Base-by-base conservation (phyloP, 148 eudicot genomes). In the Dianthus caryophyllus region DNA sequence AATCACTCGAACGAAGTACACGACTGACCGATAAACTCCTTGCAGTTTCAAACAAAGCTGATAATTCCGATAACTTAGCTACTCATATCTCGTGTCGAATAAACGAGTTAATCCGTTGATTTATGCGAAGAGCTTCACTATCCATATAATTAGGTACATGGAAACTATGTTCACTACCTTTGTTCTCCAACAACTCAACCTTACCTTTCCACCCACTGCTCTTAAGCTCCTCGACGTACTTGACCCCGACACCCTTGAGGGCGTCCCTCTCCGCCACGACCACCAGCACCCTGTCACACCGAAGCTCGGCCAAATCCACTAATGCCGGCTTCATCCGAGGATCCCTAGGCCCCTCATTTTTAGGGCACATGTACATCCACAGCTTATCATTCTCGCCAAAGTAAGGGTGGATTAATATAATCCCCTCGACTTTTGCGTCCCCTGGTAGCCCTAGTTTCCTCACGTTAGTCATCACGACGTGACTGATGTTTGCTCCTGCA, bases 401-500 rank as follows among this genome's bases (percentile, higher is more conserved):
- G 47, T 69, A 76, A 41, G 80, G 83, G 53, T 76, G 80, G 1
- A 73, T 31, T 25, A 73, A 20, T 16, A 77, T 41, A 46, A 69
- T 65, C 30, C 80, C 83, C 41, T 52, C 50, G 6, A 76, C 29
- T 20, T 39, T 61, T 21, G 74, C 64, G 17, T 31, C 66, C 27
- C 72, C 61, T 9, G 12, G 57, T 0, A 73, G 30, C 43, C 82
- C 82, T 1, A 5, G 1, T 15, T 68, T 29, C 38, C 72, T 73
- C 10, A 71, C 78, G 47, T 76, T 70, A 5, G 39, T 55, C 38
- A 76, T 73, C 70, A 77, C 8, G 6, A 74, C 54, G 52, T 81
- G 83, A 27, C 77, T 51, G 12, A 84, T 78, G 58, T 76, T 84
- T 13, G 67, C 88, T 5, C 88, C 85, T 24, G 85, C 84, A n/a